Percentiles rank a stretch among this genome's conserved stretches.
Evolutionary conservation across 1,139 yeast genomes (phyloP).

Genomic region (Kluyveromyces sp.): DNA sequence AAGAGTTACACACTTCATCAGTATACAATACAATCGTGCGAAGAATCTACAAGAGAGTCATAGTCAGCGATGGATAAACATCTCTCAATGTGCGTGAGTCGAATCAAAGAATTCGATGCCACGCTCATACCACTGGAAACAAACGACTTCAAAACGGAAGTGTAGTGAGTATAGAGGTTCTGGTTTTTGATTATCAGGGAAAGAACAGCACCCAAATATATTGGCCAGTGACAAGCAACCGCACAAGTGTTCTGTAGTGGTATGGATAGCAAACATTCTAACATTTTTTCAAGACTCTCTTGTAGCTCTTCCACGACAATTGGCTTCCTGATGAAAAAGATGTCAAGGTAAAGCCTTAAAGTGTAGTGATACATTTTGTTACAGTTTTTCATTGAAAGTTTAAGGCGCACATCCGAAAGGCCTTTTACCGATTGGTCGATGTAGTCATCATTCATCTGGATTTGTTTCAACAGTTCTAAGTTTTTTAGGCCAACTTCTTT

Average conservation of each 20-base stretch:
- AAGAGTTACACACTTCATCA: neutral
- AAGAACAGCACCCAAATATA: constrained; percentile 10
- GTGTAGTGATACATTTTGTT: constrained; percentile 7
- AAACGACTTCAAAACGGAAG: constrained; percentile 7
- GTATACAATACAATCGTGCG: constrained; percentile 10
- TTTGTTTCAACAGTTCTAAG: neutral
- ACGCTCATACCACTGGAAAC: constrained; percentile 8
- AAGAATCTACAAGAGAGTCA: constrained; percentile 6
- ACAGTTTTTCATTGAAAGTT: constrained; percentile 11
- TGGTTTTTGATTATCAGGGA: constrained; percentile 8
- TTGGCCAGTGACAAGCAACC: constrained; percentile 12
- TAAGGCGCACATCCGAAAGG: constrained; percentile 10
- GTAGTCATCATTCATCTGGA: constrained; percentile 2
- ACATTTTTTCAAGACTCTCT: constrained; percentile 8
- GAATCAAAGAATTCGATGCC: constrained; percentile 9
- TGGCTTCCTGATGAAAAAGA: constrained; percentile 11
- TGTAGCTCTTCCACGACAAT: constrained; percentile 1
- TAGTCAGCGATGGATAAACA: constrained; percentile 4
- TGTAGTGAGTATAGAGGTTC: constrained; percentile 8
- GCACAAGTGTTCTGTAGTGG: constrained; percentile 9
- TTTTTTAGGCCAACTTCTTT: constrained; percentile 8
- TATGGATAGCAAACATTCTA: constrained; percentile 12
- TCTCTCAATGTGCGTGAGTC: constrained; percentile 7
- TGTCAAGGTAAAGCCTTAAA: constrained; percentile 9
- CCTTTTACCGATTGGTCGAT: constrained; percentile 3